Base-by-base conservation (phyloP, 306 rosid genomes). In the Cucurbita ficifolia region DNA sequence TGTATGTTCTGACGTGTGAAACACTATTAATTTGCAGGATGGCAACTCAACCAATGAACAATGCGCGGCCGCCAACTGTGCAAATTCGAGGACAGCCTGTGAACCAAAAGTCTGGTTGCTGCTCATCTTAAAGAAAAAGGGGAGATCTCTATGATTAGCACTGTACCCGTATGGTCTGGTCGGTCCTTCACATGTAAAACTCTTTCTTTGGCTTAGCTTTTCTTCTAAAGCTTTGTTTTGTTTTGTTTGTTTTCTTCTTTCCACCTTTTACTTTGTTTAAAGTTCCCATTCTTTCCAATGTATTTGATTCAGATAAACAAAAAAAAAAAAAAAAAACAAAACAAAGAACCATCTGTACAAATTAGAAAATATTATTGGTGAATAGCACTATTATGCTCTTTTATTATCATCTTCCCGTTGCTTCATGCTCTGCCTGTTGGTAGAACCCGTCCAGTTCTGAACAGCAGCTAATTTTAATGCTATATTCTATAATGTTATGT, bases 41-140 rank as follows among this genome's bases (percentile, higher is more conserved):
- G 99, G 99, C 99, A 35, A 95, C 90, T 82, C 99, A 95, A 79
- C 99, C 99, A 7, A 81, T 87, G 89, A 91, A 80, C 90, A 89
- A 87, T 71, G 90, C 91, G 19, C 80, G 99, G 86, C 96, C 97
- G 78, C 96, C 97, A 17, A 95, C 99, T 0, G 96, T 95, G 76
- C 97, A 91, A 87, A 91, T 95, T 70, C 88, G 96, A 72, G 99
- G 99, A 81, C 97, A 95, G 83, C 99, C 99, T 0, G 95, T 95
- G 73, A 95, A 91, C 86, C 99, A 95, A 83, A 95, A 89, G 77
- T 79, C 92, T 22, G 96, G 99, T 73, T 95, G 99, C 88, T 95
- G 99, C 97, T 95, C 97, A 10, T 78, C 89, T 84, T 95, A 70
- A 78, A 88, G 80, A 76, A 85, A 74, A 61, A 12, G 55, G 10